Evolutionary conservation across 2,329 filamentous ascomycete genomes (phyloP).

Genomic region (Fusarium scirpi): DNA sequence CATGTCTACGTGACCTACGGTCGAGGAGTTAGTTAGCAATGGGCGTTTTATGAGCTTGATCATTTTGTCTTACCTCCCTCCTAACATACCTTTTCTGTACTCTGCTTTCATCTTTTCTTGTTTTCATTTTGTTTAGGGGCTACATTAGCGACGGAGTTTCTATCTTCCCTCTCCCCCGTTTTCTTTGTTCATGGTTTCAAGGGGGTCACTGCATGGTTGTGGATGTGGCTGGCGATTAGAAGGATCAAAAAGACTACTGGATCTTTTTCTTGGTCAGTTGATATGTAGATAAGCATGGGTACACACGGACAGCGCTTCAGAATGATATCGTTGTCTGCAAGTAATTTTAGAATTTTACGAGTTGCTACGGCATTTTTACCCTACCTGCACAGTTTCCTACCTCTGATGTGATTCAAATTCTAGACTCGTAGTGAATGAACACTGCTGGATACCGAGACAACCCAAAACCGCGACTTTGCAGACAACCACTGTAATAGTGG

Average conservation of each 20-base stretch:
- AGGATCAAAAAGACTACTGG: constrained; percentile 6
- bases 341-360: constrained; percentile 34
- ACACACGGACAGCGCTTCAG: constrained; percentile 27
- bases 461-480: constrained; percentile 30
- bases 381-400: not conserved
- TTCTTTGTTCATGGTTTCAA: constrained; percentile 3
- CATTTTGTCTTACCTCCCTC: constrained; percentile 12
- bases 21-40: constrained; percentile 32
- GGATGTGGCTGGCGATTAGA: constrained; percentile 19
- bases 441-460: not conserved
- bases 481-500: not conserved
- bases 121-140: constrained; percentile 23
- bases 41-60: constrained; percentile 35
- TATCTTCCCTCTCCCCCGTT: constrained; percentile 21
- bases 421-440: not conserved
- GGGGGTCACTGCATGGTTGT: constrained; percentile 32
- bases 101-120: constrained; percentile 14
- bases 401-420: not conserved
- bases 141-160: constrained; percentile 58
- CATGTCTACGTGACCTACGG: constrained; percentile 34
- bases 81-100: constrained; percentile 8
- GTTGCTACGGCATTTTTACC: constrained; percentile 12
- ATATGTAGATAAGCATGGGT: constrained; percentile 32
- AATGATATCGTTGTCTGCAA: constrained; percentile 35
- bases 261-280: constrained; percentile 6